Conservation (phyloP, 805 yeast genomes). For the Kodamaea sagamina region DNA sequence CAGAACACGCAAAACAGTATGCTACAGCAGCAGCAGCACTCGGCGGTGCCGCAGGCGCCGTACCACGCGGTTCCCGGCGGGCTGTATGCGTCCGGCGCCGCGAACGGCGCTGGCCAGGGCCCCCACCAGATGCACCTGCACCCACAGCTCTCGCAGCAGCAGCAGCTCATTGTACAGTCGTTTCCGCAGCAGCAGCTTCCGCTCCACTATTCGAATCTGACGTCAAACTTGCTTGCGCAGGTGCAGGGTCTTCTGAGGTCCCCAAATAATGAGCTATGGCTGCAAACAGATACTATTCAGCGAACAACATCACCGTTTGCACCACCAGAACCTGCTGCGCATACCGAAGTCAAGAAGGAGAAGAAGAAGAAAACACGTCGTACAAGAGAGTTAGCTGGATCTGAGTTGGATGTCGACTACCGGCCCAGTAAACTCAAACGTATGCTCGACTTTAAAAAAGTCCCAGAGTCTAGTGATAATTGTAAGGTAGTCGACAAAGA, state of each 20-base stretch:
- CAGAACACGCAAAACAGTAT: constrained; percentile 6
- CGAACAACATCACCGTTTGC: constrained; percentile 3
- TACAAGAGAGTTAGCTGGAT: not conserved
- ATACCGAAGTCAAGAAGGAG: not conserved
- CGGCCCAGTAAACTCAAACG: constrained; percentile 26
- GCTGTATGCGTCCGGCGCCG: too few species aligned
- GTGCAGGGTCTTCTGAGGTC: constrained; percentile 2
- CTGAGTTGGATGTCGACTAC: constrained; percentile 24
- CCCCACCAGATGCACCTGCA: too few species aligned
- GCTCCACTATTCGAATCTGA: constrained; percentile 9
- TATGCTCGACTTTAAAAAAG: constrained; percentile 31
- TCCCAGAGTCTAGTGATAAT: constrained; percentile 17
- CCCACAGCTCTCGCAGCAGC: constrained; percentile 10
- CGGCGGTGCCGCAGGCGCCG: not conserved
- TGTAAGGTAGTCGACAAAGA: constrained; percentile 33
- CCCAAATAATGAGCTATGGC: constrained; percentile 3
- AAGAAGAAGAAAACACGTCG: constrained; percentile 5
- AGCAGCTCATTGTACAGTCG: constrained; percentile 3
- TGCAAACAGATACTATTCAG: constrained; percentile 5
- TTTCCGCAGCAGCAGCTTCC: constrained; percentile 5
- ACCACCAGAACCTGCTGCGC: not conserved
- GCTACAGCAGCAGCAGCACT: constrained; percentile 23
- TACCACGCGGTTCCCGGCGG: too few species aligned
- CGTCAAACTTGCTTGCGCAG: constrained; percentile 10
- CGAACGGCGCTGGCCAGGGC: too few species aligned